Evolutionary conservation across 805 yeast species (phyloP), one percentile per base, ranked within the genome.

Genomic region (Kuraishia ogatae): DNA sequence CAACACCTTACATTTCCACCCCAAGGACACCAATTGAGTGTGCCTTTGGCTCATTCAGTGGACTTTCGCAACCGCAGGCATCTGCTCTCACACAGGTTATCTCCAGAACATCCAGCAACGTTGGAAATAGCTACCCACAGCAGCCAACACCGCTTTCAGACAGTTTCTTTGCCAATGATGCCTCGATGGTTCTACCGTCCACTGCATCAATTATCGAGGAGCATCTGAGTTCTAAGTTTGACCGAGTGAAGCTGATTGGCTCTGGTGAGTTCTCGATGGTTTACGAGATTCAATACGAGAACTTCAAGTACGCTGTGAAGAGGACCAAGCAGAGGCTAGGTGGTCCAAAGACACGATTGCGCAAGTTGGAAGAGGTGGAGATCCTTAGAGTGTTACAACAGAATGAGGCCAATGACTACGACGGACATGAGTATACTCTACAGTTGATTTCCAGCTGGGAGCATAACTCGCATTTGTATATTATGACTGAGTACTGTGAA

Each of bases 401-500:
- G 35, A 69, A 64, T 52, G 66, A 74, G 63, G 56, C 71, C 68
- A 50, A 70, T 6, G 74, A 71, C 57, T 77, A 75, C 26, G 88
- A 83, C 54, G 94, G 91, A 13, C 81, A 82, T 59, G 96, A 88
- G 61, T 84, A 89, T 65, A 81, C 94, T 46, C 80, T 94, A 50
- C 83, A 83, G 59, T 82, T 89, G 60, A 79, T 89, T 19, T 91
- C 89, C 65, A 89, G 87, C 29, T 93, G 97, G 97, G 96, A 89
- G 60, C 77, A 76, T 64, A 79, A 83, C 64, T 82, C 82, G 50
- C 83, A 84, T 60, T 81, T 86, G 60, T 94, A 93, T 67, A 89
- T 94, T 46, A 89, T 91, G 94, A 90, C 97, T 2, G 97, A 93
- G 62, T 92, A 75, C 69, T 94, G 97, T 71, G 98, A 92, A 64